Evolutionary conservation across 345 rosid species (phyloP), one percentile per base, ranked within the genome.

Genomic region (Acer saccharum): DNA sequence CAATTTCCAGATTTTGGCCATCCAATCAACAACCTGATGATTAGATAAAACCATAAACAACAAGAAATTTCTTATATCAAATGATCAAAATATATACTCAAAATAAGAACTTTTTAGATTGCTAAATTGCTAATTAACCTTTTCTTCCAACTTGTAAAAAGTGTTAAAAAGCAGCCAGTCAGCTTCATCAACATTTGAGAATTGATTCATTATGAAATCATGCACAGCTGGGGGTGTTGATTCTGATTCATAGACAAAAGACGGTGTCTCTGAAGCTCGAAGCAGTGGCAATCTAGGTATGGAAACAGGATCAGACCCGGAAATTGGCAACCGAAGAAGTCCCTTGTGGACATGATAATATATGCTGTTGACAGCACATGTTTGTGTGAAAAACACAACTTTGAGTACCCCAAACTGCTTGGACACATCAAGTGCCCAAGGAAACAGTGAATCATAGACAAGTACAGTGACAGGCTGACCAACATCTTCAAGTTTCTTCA

Each of bases 391-490:
- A 69, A 86, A 86, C 52, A 14, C 77, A 7, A 57, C 86, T 16
- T 73, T 70, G 0, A 16, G 4, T 5, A 82, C 0, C 6, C 81
- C 87, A 55, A 80, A 80, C 50, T 52, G 43, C 81, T 82, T 86
- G 1, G 87, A 83, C 0, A 81, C 81, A 71, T 85, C 88, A 57
- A 80, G 81, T 1, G 73, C 81, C 85, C 83, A 82, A 9, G 80
- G 73, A 78, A 84, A 17, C 6, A 79, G 43, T 1, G 68, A 65
- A 63, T 84, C 82, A 18, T 80, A 84, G 6, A 84, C 68, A 3
- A 84, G 7, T 10, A 58, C 69, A 39, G 69, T 17, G 21, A 84
- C 66, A 16, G 83, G 81, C 0, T 14, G 18, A 57, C 58, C 81
- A 1, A 29, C 44, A 55, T 72, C 64, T 10, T 18, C 6, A 21